Percentiles rank a stretch among this genome's conserved stretches.
phyloP scores from a whole-genome alignment of 176 grass and related monocot species.

The Stipa capillata region DNA sequence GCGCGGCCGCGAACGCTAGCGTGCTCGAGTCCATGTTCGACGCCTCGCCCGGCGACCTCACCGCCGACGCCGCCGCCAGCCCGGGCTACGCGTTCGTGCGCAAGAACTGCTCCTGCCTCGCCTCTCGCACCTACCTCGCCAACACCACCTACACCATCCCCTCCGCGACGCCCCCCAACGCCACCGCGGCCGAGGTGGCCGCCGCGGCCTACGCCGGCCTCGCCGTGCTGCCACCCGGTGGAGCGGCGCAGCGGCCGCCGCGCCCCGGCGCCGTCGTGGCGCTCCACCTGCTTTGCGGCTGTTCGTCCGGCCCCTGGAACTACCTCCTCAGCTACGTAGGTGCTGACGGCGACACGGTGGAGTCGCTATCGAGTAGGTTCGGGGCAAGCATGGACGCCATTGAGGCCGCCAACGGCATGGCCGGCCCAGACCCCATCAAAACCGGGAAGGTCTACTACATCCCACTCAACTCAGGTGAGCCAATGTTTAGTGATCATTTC shows the following conservation, averaged over 20 bases:
- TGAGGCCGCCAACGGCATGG: conserved; percentile 82
- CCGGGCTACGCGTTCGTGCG: conserved; percentile 84
- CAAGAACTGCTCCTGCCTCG: conserved; percentile 98
- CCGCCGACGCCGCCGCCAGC: conserved; percentile 64
- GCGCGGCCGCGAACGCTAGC: conserved; percentile 11
- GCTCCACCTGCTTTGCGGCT: conserved; percentile 88
- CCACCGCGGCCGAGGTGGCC: conserved; percentile 37
- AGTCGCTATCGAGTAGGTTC: conserved; percentile 85
- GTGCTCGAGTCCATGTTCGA: conserved; percentile 90
- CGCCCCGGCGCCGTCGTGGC: conserved; percentile 60
- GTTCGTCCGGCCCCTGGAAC: conserved; percentile 85
- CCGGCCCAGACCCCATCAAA: conserved; percentile 48
- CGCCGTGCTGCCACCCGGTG: conserved; percentile 40
- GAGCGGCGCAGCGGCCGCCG: conserved; percentile 35
- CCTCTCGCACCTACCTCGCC: conserved; percentile 65
- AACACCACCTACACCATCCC: conserved; percentile 85
- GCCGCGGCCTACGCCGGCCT: conserved; percentile 51
- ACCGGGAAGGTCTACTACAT: conserved; percentile 80
- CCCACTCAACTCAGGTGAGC: conserved; percentile 85
- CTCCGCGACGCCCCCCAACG: neutral
- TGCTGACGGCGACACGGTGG: conserved; percentile 66
- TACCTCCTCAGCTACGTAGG: conserved; percentile 92
- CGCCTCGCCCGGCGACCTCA: conserved; percentile 60
- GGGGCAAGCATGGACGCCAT: conserved; percentile 97
- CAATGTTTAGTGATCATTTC: conserved; percentile 4